Conservation (phyloP, 176 grass and related monocot species). For the Juncus inflexus region DNA sequence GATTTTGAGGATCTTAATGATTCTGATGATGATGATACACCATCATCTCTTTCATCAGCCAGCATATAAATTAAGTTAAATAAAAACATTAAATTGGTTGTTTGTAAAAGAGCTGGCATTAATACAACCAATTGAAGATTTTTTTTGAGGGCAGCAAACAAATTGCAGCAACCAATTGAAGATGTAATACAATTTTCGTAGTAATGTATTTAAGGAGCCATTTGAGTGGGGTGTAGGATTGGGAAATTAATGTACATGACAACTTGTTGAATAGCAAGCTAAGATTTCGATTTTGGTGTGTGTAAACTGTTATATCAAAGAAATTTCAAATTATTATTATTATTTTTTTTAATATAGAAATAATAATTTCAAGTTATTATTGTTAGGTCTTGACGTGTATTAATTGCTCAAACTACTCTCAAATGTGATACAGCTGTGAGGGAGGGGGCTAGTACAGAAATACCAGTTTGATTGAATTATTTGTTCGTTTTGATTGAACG, state of each 20-base stretch:
- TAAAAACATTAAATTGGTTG: neutral
- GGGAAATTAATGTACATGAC: slow-evolving; percentile 10
- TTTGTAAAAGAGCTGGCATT: neutral
- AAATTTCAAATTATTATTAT: no score
- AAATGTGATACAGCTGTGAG: neutral
- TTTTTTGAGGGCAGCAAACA: no score
- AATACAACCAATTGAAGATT: no score
- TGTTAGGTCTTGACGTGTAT: neutral
- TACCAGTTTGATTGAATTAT: no score
- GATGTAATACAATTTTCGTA: no score
- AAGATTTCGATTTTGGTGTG: slow-evolving; percentile 15
- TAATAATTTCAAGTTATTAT: no score
- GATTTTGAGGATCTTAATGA: slow-evolving; percentile 60
- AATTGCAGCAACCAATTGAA: no score
- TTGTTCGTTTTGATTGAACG: no score
- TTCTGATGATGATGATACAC: slow-evolving; percentile 30
- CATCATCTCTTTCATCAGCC: slow-evolving; percentile 42
- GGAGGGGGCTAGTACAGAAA: no score
- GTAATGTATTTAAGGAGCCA: neutral
- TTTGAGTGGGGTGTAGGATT: slow-evolving; percentile 8
- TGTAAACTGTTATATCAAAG: neutral
- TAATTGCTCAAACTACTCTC: slow-evolving; percentile 27
- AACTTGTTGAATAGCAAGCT: slow-evolving; percentile 23
- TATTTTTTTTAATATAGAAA: no score
- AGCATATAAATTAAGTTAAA: slow-evolving; percentile 27